Evolutionary conservation across 2,329 filamentous ascomycete species (phyloP), one percentile per base, ranked within the genome.

Genomic region (Colletotrichum caudatum): DNA sequence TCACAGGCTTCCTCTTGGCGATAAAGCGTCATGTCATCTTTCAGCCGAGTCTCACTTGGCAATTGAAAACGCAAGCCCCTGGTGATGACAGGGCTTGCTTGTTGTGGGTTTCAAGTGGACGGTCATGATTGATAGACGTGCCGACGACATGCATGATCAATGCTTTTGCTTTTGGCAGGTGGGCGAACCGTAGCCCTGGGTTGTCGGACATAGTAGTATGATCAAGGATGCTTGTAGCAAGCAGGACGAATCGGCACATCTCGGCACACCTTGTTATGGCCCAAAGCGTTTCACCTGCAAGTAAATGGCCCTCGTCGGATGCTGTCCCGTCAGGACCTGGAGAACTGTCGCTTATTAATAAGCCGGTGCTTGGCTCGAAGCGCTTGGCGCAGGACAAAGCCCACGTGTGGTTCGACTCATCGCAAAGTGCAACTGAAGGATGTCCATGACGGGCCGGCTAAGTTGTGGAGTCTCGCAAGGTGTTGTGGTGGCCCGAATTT

Each of bases 371-470:
- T 62, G 67, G 39, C 64, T 23, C 23, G 1, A 11, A 16, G 7
- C 33, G 9, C 46, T 37, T 9, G 4, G 5, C 39, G 59, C n/a
- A 51, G 9, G 14, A 29, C 7, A 44, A 41, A 20, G 8, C 20
- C 7, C 14, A 39, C 12, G 11, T 39, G 35, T n/a, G 29, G 16
- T n/a, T 9, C 23, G 39, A 6, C 37, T 59, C 63, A 41, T 57
- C 33, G 63, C 48, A 66, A 29, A 23, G 18, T 50, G 14, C 26
- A 14, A 26, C 44, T 50, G 39, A 8, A 39, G 20, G n/a, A 29
- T 39, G 59, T 8, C 23, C 33, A 48, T 20, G 54, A 70, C 14
- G 37, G 18, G 33, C 67, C 39, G 23, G 39, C 56, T 61, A 61
- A 35, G 60, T 35, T 29, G 33, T 66, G 67, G 63, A 48, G 39